A percentile compares a stretch with the other conserved stretches of the same genome.
Conservation (phyloP, 148 eudicot species). For the Fagopyrum tataricum region DNA sequence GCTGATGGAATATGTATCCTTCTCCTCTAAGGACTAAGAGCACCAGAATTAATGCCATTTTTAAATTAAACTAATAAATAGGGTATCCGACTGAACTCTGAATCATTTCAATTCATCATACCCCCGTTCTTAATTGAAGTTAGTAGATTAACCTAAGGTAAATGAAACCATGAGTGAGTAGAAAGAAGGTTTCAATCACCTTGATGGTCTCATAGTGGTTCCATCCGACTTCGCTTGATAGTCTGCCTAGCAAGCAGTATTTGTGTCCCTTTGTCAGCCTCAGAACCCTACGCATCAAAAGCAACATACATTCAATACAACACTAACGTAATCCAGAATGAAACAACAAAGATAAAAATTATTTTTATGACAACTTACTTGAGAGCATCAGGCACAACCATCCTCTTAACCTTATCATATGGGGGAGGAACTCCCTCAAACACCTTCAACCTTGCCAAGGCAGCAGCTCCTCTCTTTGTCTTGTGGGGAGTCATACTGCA, state of each 20-base stretch:
- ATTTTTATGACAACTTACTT: constrained; percentile 33
- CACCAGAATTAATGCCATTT: too few relatives aligned
- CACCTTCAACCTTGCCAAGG: constrained; percentile 75
- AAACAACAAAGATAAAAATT: neutral
- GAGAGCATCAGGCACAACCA: constrained; percentile 85
- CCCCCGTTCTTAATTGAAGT: neutral
- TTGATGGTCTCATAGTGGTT: constrained; percentile 68
- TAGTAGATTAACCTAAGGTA: neutral
- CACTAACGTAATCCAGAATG: neutral
- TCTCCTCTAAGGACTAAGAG: too few relatives aligned
- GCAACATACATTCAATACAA: neutral
- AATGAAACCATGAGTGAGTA: neutral
- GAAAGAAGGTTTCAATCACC: constrained; percentile 23
- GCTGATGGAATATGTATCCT: neutral
- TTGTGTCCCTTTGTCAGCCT: constrained; percentile 64
- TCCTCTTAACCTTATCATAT: constrained; percentile 63
- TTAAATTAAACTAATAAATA: too few relatives aligned
- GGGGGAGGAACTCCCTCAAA: constrained; percentile 79
- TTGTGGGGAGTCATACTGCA: constrained; percentile 85
- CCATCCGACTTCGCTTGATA: constrained; percentile 77
- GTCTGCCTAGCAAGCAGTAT: constrained; percentile 61
- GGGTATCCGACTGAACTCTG: too few relatives aligned
- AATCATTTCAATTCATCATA: neutral
- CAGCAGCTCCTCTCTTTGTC: constrained; percentile 86
- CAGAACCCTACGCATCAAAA: constrained; percentile 37